These are phyloP conservation scores for Lumnitzera littorea DNA, from an alignment of 345 rosid genomes.

Conservation along the genomic window DNA sequence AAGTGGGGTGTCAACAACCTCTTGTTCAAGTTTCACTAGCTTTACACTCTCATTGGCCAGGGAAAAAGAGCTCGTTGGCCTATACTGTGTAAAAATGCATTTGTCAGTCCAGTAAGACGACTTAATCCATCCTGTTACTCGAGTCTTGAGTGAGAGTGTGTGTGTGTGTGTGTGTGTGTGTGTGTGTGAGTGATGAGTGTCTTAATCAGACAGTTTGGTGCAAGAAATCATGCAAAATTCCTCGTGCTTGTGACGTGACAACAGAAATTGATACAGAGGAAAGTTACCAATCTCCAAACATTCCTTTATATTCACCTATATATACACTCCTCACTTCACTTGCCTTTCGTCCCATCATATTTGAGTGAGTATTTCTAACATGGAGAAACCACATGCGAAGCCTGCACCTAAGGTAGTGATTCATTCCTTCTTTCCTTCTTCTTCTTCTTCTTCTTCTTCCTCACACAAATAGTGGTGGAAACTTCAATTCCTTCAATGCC, in stretches of 20 bases:
- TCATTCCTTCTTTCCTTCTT: not conserved
- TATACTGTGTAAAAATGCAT: too few species aligned
- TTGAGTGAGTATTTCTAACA: not conserved
- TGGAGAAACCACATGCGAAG: slow-evolving; percentile 64
- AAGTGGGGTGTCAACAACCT: too few species aligned
- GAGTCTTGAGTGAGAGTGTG: too few species aligned
- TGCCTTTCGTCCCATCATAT: not conserved
- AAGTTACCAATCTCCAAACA: slow-evolving; percentile 75
- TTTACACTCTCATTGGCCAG: too few species aligned
- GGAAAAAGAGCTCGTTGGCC: too few species aligned
- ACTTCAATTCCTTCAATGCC: not conserved
- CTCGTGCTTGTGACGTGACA: slow-evolving; percentile 52
- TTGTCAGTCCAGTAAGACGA: too few species aligned
- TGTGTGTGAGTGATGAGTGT: slow-evolving; percentile 19
- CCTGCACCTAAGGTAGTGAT: slow-evolving; percentile 52
- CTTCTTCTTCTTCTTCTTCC: not conserved
- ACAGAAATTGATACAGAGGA: slow-evolving; percentile 43
- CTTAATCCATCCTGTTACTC: too few species aligned
- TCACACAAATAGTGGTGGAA: not conserved
- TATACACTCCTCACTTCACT: slow-evolving; percentile 30
- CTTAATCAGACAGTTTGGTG: slow-evolving; percentile 88
- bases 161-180: too few species aligned
- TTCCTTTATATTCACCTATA: slow-evolving; percentile 20
- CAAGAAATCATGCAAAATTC: slow-evolving; percentile 26
- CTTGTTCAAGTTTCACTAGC: too few species aligned